Evolutionary conservation across 768 basidiomycete genomes (phyloP).

Genomic region (Cantharellus anzutake): DNA sequence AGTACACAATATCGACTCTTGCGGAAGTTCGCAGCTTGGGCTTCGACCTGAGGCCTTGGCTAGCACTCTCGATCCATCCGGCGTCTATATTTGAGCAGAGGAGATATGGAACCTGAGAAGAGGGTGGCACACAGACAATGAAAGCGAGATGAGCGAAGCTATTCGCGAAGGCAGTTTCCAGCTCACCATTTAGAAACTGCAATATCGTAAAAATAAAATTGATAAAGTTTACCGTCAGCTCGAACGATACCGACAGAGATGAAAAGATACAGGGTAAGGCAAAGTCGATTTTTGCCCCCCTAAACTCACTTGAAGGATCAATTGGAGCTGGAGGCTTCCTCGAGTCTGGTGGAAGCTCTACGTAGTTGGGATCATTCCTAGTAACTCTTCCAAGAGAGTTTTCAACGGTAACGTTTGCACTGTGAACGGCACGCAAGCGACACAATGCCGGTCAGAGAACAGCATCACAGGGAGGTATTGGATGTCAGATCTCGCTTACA

Average conservation of each 20-base stretch:
- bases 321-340: slow-evolving; percentile 73
- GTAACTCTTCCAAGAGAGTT: slow-evolving; percentile 53
- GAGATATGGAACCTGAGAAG: slow-evolving; percentile 57
- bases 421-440: slow-evolving; percentile 16
- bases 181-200: slow-evolving; percentile 60
- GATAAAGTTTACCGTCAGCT: neutral
- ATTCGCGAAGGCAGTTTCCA: neutral
- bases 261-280: too few species aligned
- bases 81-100: slow-evolving; percentile 49
- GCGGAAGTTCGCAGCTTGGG: too few species aligned
- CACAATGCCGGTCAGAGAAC: neutral
- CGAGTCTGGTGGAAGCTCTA: slow-evolving; percentile 53
- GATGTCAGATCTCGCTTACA: slow-evolving; percentile 34
- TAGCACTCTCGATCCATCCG: too few species aligned
- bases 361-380: slow-evolving; percentile 43
- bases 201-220: slow-evolving; percentile 2
- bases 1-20: too few species aligned
- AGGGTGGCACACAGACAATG: neutral
- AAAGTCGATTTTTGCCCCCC: too few species aligned
- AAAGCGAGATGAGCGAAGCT: neutral
- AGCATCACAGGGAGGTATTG: neutral
- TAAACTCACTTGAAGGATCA: slow-evolving; percentile 64
- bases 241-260: too few species aligned
- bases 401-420: slow-evolving; percentile 60
- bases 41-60: too few species aligned